phyloP scores from a whole-genome alignment of 148 eudicot genomes.

The Fagopyrum homotropicum region DNA sequence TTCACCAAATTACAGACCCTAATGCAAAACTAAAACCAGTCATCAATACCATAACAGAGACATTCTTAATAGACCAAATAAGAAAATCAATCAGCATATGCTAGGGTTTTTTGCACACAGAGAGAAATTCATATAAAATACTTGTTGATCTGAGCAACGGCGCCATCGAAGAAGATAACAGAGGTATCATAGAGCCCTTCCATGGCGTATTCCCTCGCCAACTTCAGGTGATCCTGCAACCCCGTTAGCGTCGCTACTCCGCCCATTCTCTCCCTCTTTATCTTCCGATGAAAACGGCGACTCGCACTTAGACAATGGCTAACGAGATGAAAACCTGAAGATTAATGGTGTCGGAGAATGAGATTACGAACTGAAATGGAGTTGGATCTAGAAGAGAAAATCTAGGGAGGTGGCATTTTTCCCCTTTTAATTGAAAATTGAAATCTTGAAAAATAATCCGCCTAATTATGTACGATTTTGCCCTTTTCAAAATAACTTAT shows the following conservation, averaged over 20 bases:
- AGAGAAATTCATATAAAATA: conserved; percentile 19
- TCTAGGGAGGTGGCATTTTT: background rate
- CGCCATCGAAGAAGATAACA: conserved; percentile 98
- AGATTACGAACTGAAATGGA: background rate
- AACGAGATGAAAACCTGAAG: background rate
- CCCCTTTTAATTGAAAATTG: no score
- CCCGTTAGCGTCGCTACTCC: conserved; percentile 58
- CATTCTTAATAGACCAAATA: background rate
- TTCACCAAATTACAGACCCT: background rate
- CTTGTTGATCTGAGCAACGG: conserved; percentile 99
- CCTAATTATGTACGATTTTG: no score
- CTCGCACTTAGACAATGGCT: background rate
- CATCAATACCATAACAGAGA: background rate
- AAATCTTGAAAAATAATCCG: no score
- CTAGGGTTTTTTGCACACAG: background rate
- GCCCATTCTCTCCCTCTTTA: conserved; percentile 36
- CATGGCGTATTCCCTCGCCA: conserved; percentile 86
- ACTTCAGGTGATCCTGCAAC: conserved; percentile 85
- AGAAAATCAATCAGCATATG: background rate
- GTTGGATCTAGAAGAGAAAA: background rate
- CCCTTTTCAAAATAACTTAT: no score
- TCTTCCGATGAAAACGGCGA: conserved; percentile 5
- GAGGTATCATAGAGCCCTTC: conserved; percentile 97
- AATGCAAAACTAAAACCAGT: background rate
- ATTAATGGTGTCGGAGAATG: background rate